Evolutionary conservation across 768 basidiomycete genomes (phyloP).

Genomic region (Pleurotus citrinopileatus): DNA sequence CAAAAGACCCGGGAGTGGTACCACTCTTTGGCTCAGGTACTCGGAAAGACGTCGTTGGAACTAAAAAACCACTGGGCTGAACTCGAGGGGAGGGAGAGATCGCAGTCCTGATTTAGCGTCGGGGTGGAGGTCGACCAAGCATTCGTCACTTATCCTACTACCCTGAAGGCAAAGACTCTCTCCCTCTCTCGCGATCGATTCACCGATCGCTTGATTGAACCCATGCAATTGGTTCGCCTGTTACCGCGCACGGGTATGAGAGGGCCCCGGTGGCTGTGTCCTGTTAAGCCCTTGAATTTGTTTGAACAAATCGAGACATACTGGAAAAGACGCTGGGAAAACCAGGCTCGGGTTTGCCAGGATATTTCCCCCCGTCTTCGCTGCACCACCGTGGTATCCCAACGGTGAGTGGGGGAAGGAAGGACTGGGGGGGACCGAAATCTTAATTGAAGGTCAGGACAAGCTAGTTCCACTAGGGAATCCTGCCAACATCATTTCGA

Average conservation of each 20-base stretch:
- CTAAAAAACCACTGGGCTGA: background rate
- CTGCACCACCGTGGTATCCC: no score
- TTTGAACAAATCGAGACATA: no score
- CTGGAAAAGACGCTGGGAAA: background rate
- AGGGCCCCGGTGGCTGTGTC: slow-evolving; percentile 3
- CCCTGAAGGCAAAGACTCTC: slow-evolving; percentile 2
- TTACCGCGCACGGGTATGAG: slow-evolving; percentile 1
- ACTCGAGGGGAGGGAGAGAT: background rate
- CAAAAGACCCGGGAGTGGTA: no score
- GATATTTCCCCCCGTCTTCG: no score
- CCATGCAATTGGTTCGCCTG: background rate
- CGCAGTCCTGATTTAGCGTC: slow-evolving; percentile 1
- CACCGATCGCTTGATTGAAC: background rate
- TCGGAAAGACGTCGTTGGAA: no score
- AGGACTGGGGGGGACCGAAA: background rate
- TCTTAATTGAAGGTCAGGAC: background rate
- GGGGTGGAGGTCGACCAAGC: slow-evolving; percentile 1
- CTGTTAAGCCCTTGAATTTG: background rate
- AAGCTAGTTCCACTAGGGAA: background rate
- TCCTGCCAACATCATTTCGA: background rate
- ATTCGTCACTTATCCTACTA: background rate
- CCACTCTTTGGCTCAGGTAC: no score
- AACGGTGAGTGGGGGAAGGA: no score
- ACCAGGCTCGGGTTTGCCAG: no score
- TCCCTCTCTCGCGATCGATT: background rate